A percentile compares a stretch with the other conserved stretches of the same genome.
These are phyloP conservation scores for Cyclostephanos tholiformis DNA, from an alignment of 108 stramenopile genomes.

Conservation along the genomic window DNA sequence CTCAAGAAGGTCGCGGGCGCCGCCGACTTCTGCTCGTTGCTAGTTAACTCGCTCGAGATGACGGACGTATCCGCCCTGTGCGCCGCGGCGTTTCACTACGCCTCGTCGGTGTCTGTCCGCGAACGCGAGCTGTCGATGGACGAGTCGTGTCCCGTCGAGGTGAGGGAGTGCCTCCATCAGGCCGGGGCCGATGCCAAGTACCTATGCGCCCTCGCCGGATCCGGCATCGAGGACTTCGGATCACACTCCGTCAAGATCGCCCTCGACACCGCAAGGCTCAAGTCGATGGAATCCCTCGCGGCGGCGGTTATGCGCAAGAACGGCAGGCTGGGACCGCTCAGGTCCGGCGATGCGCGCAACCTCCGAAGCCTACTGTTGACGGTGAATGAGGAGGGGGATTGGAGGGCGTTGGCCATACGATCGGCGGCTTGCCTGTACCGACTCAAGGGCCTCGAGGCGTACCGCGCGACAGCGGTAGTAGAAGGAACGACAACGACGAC, in stretches of 20 bases:
- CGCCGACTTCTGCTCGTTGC: slow-evolving; percentile 69
- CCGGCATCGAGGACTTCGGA: slow-evolving; percentile 48
- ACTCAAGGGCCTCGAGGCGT: slow-evolving; percentile 55
- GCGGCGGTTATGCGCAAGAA: slow-evolving; percentile 22
- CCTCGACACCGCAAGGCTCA: slow-evolving; percentile 69
- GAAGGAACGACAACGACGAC: background rate
- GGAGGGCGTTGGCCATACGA: slow-evolving; percentile 85
- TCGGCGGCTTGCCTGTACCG: slow-evolving; percentile 79
- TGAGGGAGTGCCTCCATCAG: slow-evolving; percentile 13
- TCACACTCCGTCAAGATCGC: slow-evolving; percentile 63
- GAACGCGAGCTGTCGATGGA: slow-evolving; percentile 18
- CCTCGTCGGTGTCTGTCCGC: slow-evolving; percentile 51
- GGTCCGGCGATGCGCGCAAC: slow-evolving; percentile 49
- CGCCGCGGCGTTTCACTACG: slow-evolving; percentile 76
- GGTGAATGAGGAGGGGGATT: slow-evolving; percentile 69
- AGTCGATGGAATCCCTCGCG: slow-evolving; percentile 69
- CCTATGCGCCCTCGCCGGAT: slow-evolving; percentile 48
- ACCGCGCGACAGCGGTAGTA: background rate
- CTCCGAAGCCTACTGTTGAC: slow-evolving; percentile 63
- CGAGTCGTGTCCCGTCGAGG: slow-evolving; percentile 21
- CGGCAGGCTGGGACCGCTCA: slow-evolving; percentile 23
- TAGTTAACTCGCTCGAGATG: slow-evolving; percentile 82
- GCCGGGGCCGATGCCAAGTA: slow-evolving; percentile 30
- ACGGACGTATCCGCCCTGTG: slow-evolving; percentile 61
- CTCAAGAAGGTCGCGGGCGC: slow-evolving; percentile 68